Conservation (phyloP, 176 grass and related monocot species). For the Chloris gayana region DNA sequence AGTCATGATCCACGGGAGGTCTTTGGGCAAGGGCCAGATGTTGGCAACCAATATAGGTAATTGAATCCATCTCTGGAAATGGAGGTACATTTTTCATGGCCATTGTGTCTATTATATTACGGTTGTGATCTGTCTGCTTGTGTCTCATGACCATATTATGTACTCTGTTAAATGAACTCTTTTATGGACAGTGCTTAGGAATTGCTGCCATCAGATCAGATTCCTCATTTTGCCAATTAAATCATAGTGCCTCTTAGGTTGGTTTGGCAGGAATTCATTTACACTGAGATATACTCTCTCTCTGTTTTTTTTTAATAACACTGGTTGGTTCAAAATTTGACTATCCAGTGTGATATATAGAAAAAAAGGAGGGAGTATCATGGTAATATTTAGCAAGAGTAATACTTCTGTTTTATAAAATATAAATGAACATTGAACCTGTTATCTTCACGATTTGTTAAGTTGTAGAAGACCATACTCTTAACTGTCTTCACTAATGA, state of each 20-base stretch:
- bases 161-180: neutral
- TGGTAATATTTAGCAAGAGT: slow-evolving; percentile 8
- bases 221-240: neutral
- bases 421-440: neutral
- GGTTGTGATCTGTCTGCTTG: neutral
- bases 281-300: neutral
- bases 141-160: neutral
- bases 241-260: neutral
- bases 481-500: slow-evolving; percentile 10
- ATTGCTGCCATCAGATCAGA: neutral
- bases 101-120: neutral
- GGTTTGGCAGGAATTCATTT: neutral
- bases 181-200: neutral
- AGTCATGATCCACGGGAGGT: slow-evolving; percentile 90
- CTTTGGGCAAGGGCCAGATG: slow-evolving; percentile 97
- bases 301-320: no score
- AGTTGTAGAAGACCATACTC: neutral
- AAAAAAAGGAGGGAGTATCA: neutral
- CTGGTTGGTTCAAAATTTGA: neutral
- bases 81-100: neutral
- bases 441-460: slow-evolving; percentile 11
- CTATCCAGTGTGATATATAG: neutral
- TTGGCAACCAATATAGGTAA: slow-evolving; percentile 94
- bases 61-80: neutral
- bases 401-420: neutral